Percentiles rank a stretch among this genome's conserved stretches.
Conservation (phyloP, 495 filamentous ascomycete genomes). For the Annulohypoxylon stygium region DNA sequence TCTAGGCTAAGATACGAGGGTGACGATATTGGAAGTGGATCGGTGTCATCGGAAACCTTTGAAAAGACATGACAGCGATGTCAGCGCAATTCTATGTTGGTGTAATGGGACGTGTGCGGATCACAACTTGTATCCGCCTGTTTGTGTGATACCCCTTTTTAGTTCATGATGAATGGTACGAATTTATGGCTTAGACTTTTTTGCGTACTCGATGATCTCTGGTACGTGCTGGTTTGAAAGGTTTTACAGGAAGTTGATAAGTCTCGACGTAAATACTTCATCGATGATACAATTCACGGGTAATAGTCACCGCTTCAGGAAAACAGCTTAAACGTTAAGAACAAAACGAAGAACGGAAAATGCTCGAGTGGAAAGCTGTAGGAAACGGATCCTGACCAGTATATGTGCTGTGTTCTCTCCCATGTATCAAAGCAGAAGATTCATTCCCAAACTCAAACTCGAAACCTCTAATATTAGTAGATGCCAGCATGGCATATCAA, state of each 20-base stretch:
- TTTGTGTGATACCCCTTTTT: constrained; percentile 21
- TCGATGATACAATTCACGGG: too few species aligned
- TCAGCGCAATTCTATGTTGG: background rate
- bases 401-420: too few species aligned
- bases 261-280: too few species aligned
- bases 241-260: background rate
- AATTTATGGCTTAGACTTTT: constrained; percentile 2
- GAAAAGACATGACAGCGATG: background rate
- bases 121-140: background rate
- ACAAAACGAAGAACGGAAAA: too few species aligned
- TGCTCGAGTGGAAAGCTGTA: too few species aligned
- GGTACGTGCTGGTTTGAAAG: background rate
- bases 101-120: constrained; percentile 6
- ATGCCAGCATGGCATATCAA: too few species aligned
- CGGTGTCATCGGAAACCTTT: background rate
- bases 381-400: too few species aligned
- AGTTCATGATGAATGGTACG: constrained; percentile 12
- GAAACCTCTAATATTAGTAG: too few species aligned
- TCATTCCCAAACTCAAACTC: too few species aligned
- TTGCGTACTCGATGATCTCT: background rate
- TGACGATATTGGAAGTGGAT: background rate
- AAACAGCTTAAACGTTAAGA: too few species aligned
- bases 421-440: too few species aligned
- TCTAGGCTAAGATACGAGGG: constrained; percentile 30
- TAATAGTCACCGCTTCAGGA: too few species aligned